Percentiles rank a stretch among this genome's conserved stretches.
phyloP scores from a whole-genome alignment of 2,329 filamentous ascomycete species.

The Aspergillus sp. region DNA sequence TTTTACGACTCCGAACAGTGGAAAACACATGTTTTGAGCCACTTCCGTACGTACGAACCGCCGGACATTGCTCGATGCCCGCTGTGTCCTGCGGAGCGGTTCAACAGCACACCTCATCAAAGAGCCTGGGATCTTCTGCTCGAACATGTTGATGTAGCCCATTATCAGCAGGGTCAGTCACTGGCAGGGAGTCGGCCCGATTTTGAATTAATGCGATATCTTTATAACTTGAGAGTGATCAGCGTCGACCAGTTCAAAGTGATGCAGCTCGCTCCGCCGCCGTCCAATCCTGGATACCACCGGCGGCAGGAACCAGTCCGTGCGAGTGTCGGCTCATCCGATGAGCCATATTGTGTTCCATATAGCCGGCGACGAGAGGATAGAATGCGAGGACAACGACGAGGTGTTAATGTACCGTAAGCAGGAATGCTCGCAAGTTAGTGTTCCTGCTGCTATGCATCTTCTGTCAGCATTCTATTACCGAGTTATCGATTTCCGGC shows the following conservation, averaged over 20 bases:
- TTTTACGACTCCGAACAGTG: conserved; percentile 41
- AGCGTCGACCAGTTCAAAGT: conserved; percentile 44
- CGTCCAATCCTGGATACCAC: conserved; percentile 38
- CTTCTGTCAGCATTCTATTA: neutral
- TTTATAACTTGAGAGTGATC: conserved; percentile 44
- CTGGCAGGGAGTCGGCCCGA: conserved; percentile 42
- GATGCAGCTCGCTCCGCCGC: conserved; percentile 41
- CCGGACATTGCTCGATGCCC: conserved; percentile 44
- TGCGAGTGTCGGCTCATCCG: conserved; percentile 37
- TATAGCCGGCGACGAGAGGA: conserved; percentile 42
- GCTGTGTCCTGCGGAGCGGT: conserved; percentile 35
- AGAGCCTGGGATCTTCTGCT: conserved; percentile 45
- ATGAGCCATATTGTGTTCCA: conserved; percentile 41
- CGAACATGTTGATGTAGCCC: conserved; percentile 40
- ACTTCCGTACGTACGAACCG: conserved; percentile 43
- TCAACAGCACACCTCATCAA: conserved; percentile 22
- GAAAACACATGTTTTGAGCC: conserved; percentile 46
- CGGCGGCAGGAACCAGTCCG: conserved; percentile 37
- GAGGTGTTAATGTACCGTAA: conserved; percentile 34
- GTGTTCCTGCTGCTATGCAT: neutral
- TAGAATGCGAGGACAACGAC: conserved; percentile 35
- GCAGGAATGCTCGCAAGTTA: neutral
- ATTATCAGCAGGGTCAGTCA: conserved; percentile 43
- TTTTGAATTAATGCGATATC: conserved; percentile 47
- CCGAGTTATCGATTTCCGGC: neutral